Base-by-base conservation (phyloP, 2,329 filamentous ascomycete species). In the Davidsoniella neocaledoniae region DNA sequence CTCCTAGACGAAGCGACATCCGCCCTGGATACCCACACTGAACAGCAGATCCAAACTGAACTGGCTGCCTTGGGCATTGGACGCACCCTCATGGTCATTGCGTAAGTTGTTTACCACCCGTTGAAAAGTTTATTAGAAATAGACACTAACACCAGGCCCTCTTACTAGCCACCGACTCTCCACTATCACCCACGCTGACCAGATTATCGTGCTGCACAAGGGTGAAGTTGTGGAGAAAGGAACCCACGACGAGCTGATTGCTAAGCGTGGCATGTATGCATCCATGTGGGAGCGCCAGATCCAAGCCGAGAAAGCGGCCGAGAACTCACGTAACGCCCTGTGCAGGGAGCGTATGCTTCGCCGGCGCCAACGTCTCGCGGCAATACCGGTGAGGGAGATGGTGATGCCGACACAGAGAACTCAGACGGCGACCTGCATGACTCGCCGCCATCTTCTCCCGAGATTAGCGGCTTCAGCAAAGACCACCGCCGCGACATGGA, bases 1-100 rank as follows among this genome's bases (percentile, higher is more conserved):
- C 82, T 95, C 66, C 71, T 95, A 38, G 88, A 95, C 61, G 88
- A 95, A 65, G 88, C 88, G 10, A 95, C 87, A 1, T 90, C 88
- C 33, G 87, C 88, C 8, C 70, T 95, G 26, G 88, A 95, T 61
- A 87, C 86, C 0, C 85, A 91, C 56, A 95, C 88, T 0, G 88
- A 95, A 63, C 84, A 93, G 62, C 83, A 93, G 61, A 94, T 95
- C 53, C 88, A 95, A 64, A 77, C 82, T 53, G 87, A 88, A 36
- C 75, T 98, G 29, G 80, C 80, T 52, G 86, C 76, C 12, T 77
- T 96, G 43, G 85, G 86, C 14, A 72, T 82, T 57, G 88, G 87
- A 46, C 83, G 91, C 43, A 98, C 91, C 1, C 81, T 95, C 68
- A 76, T 98, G 54, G 87, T 96, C 47, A 96, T 98, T 66, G 91